phyloP scores from a whole-genome alignment of 805 yeast genomes.

The Starmerella bombi region DNA sequence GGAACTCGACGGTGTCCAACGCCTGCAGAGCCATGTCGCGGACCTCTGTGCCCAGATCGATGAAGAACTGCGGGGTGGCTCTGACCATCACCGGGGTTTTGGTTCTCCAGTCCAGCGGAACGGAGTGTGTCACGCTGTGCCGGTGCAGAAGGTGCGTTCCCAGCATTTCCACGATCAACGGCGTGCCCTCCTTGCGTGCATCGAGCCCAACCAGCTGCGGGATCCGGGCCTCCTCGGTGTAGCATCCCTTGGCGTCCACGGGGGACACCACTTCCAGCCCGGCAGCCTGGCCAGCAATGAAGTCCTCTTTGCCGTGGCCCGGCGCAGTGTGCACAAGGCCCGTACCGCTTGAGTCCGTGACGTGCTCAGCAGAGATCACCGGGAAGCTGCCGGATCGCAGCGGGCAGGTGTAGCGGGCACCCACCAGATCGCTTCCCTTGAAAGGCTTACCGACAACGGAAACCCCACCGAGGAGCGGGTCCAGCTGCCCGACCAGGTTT shows the following conservation, averaged over 20 bases:
- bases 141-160: constrained; percentile 33
- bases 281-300: constrained; percentile 48
- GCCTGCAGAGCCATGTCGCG: constrained; percentile 50
- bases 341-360: constrained; percentile 70
- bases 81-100: constrained; percentile 89
- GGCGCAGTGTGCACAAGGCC: constrained; percentile 97
- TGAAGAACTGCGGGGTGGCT: constrained; percentile 95
- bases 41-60: constrained; percentile 53
- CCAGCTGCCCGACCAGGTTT: constrained; percentile 34
- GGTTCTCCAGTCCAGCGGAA: constrained; percentile 96
- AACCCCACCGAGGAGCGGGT: constrained; percentile 13
- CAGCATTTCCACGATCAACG: constrained; percentile 35
- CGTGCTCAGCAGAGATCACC: constrained; percentile 67
- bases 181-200: constrained; percentile 51
- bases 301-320: constrained; percentile 95
- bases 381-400: constrained; percentile 39
- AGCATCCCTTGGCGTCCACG: constrained; percentile 64
- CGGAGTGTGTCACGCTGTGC: constrained; percentile 55
- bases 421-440: constrained; percentile 34
- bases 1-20: constrained; percentile 49
- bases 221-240: constrained; percentile 38
- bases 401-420: constrained; percentile 43
- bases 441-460: constrained; percentile 22
- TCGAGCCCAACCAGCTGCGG: constrained; percentile 40
- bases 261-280: constrained; percentile 56